Conservation (phyloP, 768 basidiomycete genomes). For the Gloeophyllum trabeum region DNA sequence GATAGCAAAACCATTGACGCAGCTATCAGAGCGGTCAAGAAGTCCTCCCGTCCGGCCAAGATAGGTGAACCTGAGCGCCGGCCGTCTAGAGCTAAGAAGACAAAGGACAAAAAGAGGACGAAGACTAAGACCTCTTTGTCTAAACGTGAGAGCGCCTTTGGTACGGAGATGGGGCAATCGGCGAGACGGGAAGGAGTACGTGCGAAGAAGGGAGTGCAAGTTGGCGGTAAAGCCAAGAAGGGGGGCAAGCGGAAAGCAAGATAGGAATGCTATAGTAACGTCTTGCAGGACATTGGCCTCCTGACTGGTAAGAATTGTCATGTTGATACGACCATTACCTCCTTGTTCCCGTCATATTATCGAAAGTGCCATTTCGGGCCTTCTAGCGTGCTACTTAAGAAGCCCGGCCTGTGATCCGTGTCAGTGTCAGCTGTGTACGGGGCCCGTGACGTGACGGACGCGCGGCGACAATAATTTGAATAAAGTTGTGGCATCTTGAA, state of each 20-base stretch:
- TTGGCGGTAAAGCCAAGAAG: slow-evolving; percentile 40
- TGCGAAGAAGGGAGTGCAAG: slow-evolving; percentile 49
- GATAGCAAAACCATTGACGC: slow-evolving; percentile 47
- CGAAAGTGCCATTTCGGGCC: too few relatives aligned
- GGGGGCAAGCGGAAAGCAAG: slow-evolving; percentile 25
- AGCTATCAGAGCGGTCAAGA: slow-evolving; percentile 84
- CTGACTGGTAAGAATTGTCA: too few relatives aligned
- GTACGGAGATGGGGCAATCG: slow-evolving; percentile 44
- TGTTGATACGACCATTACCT: too few relatives aligned
- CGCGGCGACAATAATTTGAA: too few relatives aligned
- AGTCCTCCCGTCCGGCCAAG: slow-evolving; percentile 58
- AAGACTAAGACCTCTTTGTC: slow-evolving; percentile 12
- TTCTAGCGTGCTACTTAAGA: too few relatives aligned
- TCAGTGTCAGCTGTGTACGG: too few relatives aligned
- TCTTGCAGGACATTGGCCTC: too few relatives aligned
- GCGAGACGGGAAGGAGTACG: slow-evolving; percentile 45
- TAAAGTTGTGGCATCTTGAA: too few relatives aligned
- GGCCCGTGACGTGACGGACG: too few relatives aligned
- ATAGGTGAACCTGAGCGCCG: slow-evolving; percentile 45
- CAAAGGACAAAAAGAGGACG: slow-evolving; percentile 11
- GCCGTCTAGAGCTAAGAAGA: slow-evolving; percentile 17
- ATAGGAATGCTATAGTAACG: too few relatives aligned
- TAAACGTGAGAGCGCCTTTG: slow-evolving; percentile 34
- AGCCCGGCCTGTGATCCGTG: too few relatives aligned
- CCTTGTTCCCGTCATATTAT: too few relatives aligned